Percentiles rank a stretch among this genome's conserved stretches.
Conservation (phyloP, 2,329 filamentous ascomycete species). For the Myriosclerotinia curreyana region DNA sequence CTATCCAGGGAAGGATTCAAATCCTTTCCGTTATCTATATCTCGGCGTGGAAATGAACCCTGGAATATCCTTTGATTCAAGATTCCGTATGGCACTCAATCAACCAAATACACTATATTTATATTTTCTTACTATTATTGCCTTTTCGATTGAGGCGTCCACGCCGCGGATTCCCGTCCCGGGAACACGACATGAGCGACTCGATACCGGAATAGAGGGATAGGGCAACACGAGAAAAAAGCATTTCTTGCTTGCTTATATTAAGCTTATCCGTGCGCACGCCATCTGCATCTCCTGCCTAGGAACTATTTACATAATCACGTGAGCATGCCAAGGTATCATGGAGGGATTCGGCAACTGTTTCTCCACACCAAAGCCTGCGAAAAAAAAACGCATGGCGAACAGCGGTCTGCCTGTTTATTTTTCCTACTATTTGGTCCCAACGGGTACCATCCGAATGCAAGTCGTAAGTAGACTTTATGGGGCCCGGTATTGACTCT, state of each 20-base stretch:
- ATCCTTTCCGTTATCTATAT: slow-evolving; percentile 3
- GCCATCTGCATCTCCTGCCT: background rate
- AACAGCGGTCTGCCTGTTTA: slow-evolving; percentile 22
- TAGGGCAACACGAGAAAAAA: slow-evolving; percentile 9
- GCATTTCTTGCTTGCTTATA: slow-evolving; percentile 18
- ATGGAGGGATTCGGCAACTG: slow-evolving; percentile 7
- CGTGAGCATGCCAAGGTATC: slow-evolving; percentile 3
- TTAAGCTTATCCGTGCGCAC: slow-evolving; percentile 21
- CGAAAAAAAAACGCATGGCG: slow-evolving; percentile 20
- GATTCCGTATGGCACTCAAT: background rate
- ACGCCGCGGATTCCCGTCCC: slow-evolving; percentile 13
- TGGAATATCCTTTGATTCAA: background rate
- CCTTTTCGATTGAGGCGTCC: background rate
- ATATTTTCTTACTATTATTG: background rate
- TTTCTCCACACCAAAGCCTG: slow-evolving; percentile 2
- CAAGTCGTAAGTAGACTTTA: slow-evolving; percentile 15
- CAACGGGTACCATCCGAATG: slow-evolving; percentile 21
- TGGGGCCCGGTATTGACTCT: slow-evolving; percentile 17
- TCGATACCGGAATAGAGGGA: slow-evolving; percentile 12
- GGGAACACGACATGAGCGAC: slow-evolving; percentile 21
- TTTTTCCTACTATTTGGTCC: slow-evolving; percentile 7
- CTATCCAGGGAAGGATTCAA: slow-evolving; percentile 9
- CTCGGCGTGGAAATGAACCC: background rate
- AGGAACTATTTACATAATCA: background rate
- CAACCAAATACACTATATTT: background rate